Percentiles rank a stretch among this genome's conserved stretches.
phyloP scores from a whole-genome alignment of 352 stramenopile genomes.

The Phytophthora colocasiae region DNA sequence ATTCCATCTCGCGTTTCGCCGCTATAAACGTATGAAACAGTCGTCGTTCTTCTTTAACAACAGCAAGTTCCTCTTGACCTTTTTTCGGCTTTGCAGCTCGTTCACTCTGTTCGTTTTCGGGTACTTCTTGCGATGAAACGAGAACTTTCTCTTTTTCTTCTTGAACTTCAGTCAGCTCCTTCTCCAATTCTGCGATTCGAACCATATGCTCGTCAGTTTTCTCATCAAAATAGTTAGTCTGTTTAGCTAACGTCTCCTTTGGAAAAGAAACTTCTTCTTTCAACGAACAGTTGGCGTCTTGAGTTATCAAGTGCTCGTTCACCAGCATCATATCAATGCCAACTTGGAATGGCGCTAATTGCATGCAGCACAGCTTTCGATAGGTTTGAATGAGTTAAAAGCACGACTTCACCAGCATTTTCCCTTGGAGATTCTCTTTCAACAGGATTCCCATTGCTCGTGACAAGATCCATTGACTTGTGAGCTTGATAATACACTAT shows the following conservation, averaged over 20 bases:
- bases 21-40: conserved; percentile 61
- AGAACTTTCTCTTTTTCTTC: conserved; percentile 12
- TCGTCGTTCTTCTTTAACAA: conserved; percentile 46
- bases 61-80: conserved; percentile 27
- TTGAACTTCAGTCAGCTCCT: conserved; percentile 24
- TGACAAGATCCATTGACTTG: conserved; percentile 7
- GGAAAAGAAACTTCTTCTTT: conserved; percentile 61
- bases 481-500: not conserved
- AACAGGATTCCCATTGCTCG: not conserved
- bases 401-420: not conserved
- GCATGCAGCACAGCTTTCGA: conserved; percentile 51
- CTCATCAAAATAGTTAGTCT: conserved; percentile 75
- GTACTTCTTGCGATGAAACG: conserved; percentile 7
- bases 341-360: conserved; percentile 56
- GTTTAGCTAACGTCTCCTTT: conserved; percentile 46
- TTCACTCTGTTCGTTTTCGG: conserved; percentile 28
- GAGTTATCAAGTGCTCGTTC: conserved; percentile 53
- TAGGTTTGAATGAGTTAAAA: conserved; percentile 46
- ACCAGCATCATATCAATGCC: conserved; percentile 72
- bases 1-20: conserved; percentile 61
- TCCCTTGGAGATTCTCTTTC: conserved; percentile 3
- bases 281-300: conserved; percentile 44
- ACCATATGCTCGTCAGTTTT: conserved; percentile 85
- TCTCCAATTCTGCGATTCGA: conserved; percentile 68
- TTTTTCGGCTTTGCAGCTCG: conserved; percentile 16